Base-by-base conservation (phyloP, 2,329 filamentous ascomycete species). In the Ophiocordyceps polyrhachis-furcata region DNA sequence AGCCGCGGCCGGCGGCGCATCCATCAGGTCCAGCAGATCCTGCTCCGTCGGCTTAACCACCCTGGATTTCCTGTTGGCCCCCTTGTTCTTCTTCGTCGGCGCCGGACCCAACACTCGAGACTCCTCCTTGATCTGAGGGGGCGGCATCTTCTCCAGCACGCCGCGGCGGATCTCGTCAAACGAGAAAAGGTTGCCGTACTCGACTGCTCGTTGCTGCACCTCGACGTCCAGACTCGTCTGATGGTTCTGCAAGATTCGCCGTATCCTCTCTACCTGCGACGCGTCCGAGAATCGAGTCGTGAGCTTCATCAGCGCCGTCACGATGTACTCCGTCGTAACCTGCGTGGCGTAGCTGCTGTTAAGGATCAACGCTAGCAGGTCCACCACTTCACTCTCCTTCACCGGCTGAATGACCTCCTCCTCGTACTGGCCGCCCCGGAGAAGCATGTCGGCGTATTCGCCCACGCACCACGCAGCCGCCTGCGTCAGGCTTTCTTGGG, bases 381-480 rank as follows among this genome's bases (percentile, higher is more conserved):
- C 91, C 32, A 96, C 76, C 48, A 98, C 73, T 56, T 98, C 91
- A 54, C 77, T 80, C 62, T 96, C 85, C 58, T 82, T 84, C 48
- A 98, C 82, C 55, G 73, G 70, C 49, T 71, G 66, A 13, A 93
- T 86, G 28, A 93, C 69, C 55, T 95, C 89, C 60, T 93, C 88
- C 60, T 96, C 89, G 52, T 93, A 94, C 55, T 91, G 83, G 1
- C 88, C 88, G 32, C 88, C 88, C 48, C 76, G 76, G 32, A 98
- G 70, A n/a, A 98, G 70, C 19, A 83, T 76, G 61, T 98, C 91
- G 13, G 86, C 89, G 57, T 88, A 98, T 65, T 98, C 91, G 57
- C 93, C 91, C 59, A 98, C 94, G 45, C 91, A 93, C 91, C 91
- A 98, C 7, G 91, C 82, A 35, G 85, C 91, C 43, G 89, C 87